Conservation (phyloP, 2,329 filamentous ascomycete species). For the Paramyrothecium roridum region DNA sequence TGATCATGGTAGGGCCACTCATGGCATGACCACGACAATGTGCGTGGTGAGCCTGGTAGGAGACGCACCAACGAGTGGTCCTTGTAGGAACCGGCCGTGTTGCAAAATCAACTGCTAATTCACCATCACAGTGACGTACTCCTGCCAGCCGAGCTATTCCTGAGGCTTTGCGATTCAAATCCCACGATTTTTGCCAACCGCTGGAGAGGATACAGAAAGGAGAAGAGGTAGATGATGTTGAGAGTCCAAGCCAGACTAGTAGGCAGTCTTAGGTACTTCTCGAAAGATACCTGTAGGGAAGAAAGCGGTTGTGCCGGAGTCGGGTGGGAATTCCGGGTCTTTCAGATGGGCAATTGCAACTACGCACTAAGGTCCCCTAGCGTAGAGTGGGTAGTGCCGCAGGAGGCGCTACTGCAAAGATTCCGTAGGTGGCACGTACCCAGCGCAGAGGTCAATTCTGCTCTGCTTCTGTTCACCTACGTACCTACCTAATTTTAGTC, state of each 20-base stretch:
- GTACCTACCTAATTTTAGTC: neutral
- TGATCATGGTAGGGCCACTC: conserved; percentile 31
- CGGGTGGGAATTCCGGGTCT: neutral
- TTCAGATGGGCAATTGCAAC: neutral
- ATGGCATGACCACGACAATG: conserved; percentile 26
- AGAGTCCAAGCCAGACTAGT: neutral
- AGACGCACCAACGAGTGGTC: conserved; percentile 1
- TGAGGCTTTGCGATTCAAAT: neutral
- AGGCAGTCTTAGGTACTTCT: too few species aligned
- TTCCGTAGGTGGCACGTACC: neutral
- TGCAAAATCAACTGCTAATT: conserved; percentile 15
- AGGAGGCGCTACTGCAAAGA: neutral
- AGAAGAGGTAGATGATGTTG: neutral
- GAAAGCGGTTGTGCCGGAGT: neutral
- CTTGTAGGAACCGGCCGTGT: conserved; percentile 15
- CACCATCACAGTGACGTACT: conserved; percentile 21
- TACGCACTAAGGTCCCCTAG: neutral
- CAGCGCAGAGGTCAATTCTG: neutral
- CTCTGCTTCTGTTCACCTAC: too few species aligned
- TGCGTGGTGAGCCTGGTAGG: conserved; percentile 11
- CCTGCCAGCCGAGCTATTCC: conserved; percentile 19
- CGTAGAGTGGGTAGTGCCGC: neutral
- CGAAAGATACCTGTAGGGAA: too few species aligned
- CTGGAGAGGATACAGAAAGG: conserved; percentile 2
- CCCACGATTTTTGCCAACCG: neutral